Evolutionary conservation across 2,329 filamentous ascomycete species (phyloP).

Genomic region (Ceratocystis alfenasii): DNA sequence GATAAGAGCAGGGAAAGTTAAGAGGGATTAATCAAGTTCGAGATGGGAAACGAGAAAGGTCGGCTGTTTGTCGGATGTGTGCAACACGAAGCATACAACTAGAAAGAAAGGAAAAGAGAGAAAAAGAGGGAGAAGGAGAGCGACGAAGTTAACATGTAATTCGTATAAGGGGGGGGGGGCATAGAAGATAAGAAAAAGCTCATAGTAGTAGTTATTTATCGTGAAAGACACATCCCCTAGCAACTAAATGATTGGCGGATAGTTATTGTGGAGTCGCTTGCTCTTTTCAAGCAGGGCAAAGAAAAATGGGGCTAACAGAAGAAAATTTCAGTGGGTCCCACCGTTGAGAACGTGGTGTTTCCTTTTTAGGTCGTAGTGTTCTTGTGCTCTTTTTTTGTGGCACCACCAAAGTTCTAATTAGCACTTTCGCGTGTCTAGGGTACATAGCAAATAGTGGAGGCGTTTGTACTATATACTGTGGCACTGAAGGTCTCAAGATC

Average conservation of each 20-base stretch:
- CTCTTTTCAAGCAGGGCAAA: neutral
- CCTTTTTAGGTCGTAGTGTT: neutral
- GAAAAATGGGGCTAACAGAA: slow-evolving; percentile 1
- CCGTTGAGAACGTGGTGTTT: neutral
- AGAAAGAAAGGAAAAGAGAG: neutral
- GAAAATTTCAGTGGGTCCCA: slow-evolving; percentile 8
- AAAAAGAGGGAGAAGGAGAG: neutral
- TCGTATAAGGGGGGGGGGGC: too few species aligned
- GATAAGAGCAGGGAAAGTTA: neutral
- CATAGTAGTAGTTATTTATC: too few species aligned
- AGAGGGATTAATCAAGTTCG: neutral
- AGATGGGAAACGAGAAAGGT: neutral
- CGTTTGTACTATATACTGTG: neutral
- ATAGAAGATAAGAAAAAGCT: too few species aligned
- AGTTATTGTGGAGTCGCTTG: neutral
- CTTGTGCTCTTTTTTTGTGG: neutral
- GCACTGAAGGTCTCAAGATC: neutral
- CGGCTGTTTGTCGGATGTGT: neutral
- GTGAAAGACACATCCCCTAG: neutral
- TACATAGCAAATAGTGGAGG: neutral
- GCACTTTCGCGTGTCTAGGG: neutral
- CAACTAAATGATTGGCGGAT: slow-evolving; percentile 3
- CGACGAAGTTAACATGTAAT: too few species aligned
- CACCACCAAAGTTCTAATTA: neutral
- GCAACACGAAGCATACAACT: neutral